Conservation (phyloP, 352 stramenopile species). For the Hyphochytrium catenoides region DNA sequence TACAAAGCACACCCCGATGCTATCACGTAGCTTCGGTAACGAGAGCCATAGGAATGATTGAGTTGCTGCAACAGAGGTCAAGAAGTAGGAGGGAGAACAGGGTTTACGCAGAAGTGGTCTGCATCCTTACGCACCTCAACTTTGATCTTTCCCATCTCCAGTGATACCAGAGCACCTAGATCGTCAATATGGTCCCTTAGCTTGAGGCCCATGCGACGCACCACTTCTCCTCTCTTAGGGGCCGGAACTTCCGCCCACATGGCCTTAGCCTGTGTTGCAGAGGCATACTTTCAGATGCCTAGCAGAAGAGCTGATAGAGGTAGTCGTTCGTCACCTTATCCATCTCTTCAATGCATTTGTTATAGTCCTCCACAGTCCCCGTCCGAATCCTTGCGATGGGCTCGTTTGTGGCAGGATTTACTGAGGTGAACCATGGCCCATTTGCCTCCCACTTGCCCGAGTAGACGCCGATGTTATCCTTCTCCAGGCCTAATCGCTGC, state of each 20-base stretch:
- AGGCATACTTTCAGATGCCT: too few relatives aligned
- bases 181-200: constrained; percentile 64
- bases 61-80: too few relatives aligned
- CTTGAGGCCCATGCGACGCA: constrained; percentile 69
- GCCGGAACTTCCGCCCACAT: constrained; percentile 57
- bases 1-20: too few relatives aligned
- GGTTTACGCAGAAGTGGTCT: too few relatives aligned
- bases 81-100: too few relatives aligned
- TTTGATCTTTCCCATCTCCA: constrained; percentile 84
- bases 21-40: too few relatives aligned
- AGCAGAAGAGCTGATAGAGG: too few relatives aligned
- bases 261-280: constrained; percentile 48
- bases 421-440: constrained; percentile 41
- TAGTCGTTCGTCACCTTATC: too few relatives aligned
- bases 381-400: constrained; percentile 48
- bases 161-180: constrained; percentile 59
- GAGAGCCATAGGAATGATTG: too few relatives aligned
- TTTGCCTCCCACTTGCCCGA: constrained; percentile 60
- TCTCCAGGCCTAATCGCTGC: constrained; percentile 31
- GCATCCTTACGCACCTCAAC: constrained; percentile 15
- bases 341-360: constrained; percentile 50
- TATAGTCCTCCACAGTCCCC: constrained; percentile 53
- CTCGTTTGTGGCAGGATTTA: constrained; percentile 55
- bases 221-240: constrained; percentile 64
- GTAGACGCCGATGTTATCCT: constrained; percentile 60